A percentile compares a stretch with the other conserved stretches of the same genome.
Evolutionary conservation across 2,329 filamentous ascomycete species (phyloP).

Genomic region (Chaetomiaceae sp.): DNA sequence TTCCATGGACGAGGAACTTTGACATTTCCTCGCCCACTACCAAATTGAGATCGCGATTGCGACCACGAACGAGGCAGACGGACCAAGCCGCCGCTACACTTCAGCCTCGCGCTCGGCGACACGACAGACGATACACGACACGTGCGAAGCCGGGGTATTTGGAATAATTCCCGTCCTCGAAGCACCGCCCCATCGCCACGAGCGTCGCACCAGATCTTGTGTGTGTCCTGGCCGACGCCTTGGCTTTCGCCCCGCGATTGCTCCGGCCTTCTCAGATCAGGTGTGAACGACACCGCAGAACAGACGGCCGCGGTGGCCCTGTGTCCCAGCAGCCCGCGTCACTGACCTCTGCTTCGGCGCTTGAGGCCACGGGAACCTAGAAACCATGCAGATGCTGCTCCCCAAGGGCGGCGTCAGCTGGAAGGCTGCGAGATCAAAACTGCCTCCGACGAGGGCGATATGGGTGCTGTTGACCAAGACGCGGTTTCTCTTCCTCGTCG

Average conservation of each 20-base stretch:
- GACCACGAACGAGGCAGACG: not conserved
- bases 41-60: not conserved
- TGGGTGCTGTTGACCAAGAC: conserved; percentile 69
- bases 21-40: not conserved
- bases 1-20: too few species aligned
- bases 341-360: conserved; percentile 35
- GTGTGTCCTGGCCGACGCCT: not conserved
- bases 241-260: not conserved
- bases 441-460: conserved; percentile 73
- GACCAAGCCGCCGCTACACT: not conserved
- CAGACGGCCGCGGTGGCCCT: conserved; percentile 8
- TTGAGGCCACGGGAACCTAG: conserved; percentile 37
- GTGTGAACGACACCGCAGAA: not conserved
- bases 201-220: not conserved
- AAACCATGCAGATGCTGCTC: conserved; percentile 71
- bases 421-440: conserved; percentile 78
- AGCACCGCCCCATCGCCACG: not conserved
- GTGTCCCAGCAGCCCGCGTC: conserved; percentile 7
- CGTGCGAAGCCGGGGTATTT: not conserved
- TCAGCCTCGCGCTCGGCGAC: not conserved
- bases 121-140: not conserved
- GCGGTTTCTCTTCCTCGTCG: conserved; percentile 70
- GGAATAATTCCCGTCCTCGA: too few species aligned
- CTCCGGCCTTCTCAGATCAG: not conserved
- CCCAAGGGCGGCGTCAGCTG: conserved; percentile 87